Evolutionary conservation across 73 alveolate genomes (phyloP).

Genomic region (Diophrys sp.): DNA sequence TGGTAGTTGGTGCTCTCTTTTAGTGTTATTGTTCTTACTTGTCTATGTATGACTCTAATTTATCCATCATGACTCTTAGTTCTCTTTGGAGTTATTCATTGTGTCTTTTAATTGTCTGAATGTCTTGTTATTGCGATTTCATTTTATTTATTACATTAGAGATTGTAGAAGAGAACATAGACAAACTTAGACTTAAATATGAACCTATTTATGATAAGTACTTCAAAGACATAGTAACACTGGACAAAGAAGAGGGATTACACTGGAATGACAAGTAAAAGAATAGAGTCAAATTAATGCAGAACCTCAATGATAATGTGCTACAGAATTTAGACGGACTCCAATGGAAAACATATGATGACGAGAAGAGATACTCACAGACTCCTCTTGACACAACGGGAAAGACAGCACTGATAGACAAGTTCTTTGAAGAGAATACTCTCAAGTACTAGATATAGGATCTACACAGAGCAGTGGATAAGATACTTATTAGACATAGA

Average conservation of each 20-base stretch:
- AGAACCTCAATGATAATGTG: conserved; percentile 53
- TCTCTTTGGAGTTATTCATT: neutral
- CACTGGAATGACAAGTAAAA: no score
- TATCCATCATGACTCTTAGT: neutral
- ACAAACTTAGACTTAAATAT: conserved; percentile 35
- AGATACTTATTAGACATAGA: conserved; percentile 55
- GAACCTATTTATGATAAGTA: conserved; percentile 30
- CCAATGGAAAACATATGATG: conserved; percentile 9
- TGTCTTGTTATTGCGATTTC: neutral
- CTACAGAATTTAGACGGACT: conserved; percentile 38
- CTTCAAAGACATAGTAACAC: conserved; percentile 31
- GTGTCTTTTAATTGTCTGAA: neutral
- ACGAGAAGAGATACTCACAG: conserved; percentile 15
- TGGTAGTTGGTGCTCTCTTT: neutral
- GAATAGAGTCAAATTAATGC: conserved; percentile 1
- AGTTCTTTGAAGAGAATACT: neutral
- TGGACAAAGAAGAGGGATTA: no score
- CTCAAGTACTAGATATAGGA: conserved; percentile 4
- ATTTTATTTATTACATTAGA: conserved; percentile 4
- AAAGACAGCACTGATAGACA: conserved; percentile 11
- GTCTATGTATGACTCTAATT: neutral
- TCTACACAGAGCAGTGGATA: conserved; percentile 36
- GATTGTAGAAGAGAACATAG: conserved; percentile 33
- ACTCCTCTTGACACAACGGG: neutral
- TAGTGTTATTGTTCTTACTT: neutral